Base-by-base conservation (phyloP, 1,284 basidiomycete genomes). In the Ganoderma boninense region DNA sequence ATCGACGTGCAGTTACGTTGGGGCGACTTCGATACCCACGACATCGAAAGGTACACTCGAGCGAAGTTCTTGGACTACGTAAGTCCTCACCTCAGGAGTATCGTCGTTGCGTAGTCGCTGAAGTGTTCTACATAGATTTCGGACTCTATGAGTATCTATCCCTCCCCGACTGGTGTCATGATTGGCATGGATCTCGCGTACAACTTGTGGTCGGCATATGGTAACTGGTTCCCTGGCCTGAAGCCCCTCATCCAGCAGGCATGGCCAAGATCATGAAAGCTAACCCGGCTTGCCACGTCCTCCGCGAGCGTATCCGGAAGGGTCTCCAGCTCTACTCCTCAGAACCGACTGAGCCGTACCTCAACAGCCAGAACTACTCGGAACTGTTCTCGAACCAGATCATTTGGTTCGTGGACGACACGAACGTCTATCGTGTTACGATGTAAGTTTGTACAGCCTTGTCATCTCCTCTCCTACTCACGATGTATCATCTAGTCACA, bases 181-280 rank as follows among this genome's bases (percentile, higher is more conserved):
- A 97, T 99, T 74, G 97, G 96, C 80, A 96, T 99, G 91, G 97
- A 99, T 81, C 84, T 99, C 70, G 97, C 97, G 0, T 99, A 99
- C 87, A 99, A 98, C 84, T 82, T 99, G 72, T 98, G 98, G 93
- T 97, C 96, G n/a, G 97, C 96, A 1, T 99, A 98, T 79, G 98
- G 97, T 71, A 97, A 98, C 81, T 99, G 97, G 96, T 98, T 99
- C 93, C 97, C 98, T 20, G 97, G 97, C 66, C 90, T 97, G 89
- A 99, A 99, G 85, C 96, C 97, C 4, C 88, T 99, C 71, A 93
- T 99, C 73, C 97, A 98, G 83, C 97, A 99, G 84, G 98, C 97
- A 98, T 99, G 97, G 95, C 95, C 59, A 99, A 99, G 89, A 95
- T 99, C 82, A 98, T 99, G 97, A 97, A 97, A 82, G 97, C 96